These are phyloP conservation scores for Achaetomium macrosporum DNA, from an alignment of 2,329 filamentous ascomycete species.

Conservation along the genomic window DNA sequence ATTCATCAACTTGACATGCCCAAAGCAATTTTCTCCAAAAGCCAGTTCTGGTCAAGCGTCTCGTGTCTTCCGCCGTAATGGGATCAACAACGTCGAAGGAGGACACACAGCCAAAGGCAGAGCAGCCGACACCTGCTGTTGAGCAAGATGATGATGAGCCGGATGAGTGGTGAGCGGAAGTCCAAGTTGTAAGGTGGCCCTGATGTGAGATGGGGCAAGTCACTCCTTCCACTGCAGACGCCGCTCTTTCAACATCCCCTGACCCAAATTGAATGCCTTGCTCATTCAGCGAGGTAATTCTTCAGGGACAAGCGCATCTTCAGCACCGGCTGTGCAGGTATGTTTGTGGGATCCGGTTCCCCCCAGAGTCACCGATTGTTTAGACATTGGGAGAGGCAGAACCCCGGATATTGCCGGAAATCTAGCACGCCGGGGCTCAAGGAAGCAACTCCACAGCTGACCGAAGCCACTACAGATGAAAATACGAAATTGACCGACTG, in stretches of 20 bases:
- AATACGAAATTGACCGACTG: slow-evolving; percentile 91
- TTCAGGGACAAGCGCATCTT: slow-evolving; percentile 94
- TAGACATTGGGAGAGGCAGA: not conserved
- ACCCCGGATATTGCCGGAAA: slow-evolving; percentile 8
- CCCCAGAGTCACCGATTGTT: slow-evolving; percentile 1
- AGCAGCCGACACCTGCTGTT: slow-evolving; percentile 23
- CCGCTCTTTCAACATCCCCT: not conserved
- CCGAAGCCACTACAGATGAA: slow-evolving; percentile 55
- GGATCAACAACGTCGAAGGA: slow-evolving; percentile 50
- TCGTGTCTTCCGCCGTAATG: slow-evolving; percentile 7
- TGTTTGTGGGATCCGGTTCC: not conserved
- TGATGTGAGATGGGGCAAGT: not conserved
- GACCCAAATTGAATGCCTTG: not conserved
- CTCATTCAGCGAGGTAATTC: slow-evolving; percentile 23
- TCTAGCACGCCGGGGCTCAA: not conserved
- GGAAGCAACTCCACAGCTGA: slow-evolving; percentile 9
- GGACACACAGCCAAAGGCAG: slow-evolving; percentile 36
- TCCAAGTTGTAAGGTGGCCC: not conserved
- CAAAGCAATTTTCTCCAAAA: not conserved
- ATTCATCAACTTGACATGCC: not conserved
- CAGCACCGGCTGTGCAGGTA: slow-evolving; percentile 90
- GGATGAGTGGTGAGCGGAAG: slow-evolving; percentile 77
- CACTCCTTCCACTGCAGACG: not conserved
- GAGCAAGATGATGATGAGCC: slow-evolving; percentile 71
- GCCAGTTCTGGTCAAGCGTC: not conserved